phyloP scores from a whole-genome alignment of 2,329 filamentous ascomycete species.

The Didymella keratinophila region DNA sequence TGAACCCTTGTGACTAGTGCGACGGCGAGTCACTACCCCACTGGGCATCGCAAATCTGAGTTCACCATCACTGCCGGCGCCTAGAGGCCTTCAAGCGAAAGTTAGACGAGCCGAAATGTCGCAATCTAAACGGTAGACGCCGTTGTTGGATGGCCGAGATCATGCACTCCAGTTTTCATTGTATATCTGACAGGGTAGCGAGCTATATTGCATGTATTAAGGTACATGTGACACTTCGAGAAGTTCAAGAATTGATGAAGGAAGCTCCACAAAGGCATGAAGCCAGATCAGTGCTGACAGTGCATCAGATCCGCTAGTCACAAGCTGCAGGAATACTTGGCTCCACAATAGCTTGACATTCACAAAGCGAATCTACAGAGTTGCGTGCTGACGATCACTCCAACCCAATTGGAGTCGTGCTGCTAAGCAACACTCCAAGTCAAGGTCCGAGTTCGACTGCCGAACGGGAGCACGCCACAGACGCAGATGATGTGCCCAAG shows the following conservation, averaged over 20 bases:
- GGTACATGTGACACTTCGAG: constrained; percentile 11
- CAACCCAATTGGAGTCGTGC: not conserved
- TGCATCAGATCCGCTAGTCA: constrained; percentile 15
- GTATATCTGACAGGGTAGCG: constrained; percentile 20
- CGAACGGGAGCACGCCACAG: constrained; percentile 1
- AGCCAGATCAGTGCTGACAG: constrained; percentile 9
- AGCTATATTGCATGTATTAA: constrained; percentile 14
- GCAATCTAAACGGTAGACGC: constrained; percentile 21
- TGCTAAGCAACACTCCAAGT: not conserved
- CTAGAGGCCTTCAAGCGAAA: constrained; percentile 13
- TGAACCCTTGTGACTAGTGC: not conserved
- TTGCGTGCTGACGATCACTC: not conserved
- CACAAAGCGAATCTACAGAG: not conserved
- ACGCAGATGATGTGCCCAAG: constrained; percentile 15
- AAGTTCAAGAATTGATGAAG: constrained; percentile 7
- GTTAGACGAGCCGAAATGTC: constrained; percentile 19
- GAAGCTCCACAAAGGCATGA: not conserved
- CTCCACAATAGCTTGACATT: not conserved
- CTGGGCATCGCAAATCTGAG: not conserved
- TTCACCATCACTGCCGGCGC: constrained; percentile 24
- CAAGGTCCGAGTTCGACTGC: not conserved
- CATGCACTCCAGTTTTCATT: constrained; percentile 27
- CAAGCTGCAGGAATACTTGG: not conserved
- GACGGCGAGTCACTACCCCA: not conserved
- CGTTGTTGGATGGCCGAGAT: constrained; percentile 26